Percentiles rank a stretch among this genome's conserved stretches.
phyloP scores from a whole-genome alignment of 2,329 filamentous ascomycete species.

The Drechslerella coelobrocha region DNA sequence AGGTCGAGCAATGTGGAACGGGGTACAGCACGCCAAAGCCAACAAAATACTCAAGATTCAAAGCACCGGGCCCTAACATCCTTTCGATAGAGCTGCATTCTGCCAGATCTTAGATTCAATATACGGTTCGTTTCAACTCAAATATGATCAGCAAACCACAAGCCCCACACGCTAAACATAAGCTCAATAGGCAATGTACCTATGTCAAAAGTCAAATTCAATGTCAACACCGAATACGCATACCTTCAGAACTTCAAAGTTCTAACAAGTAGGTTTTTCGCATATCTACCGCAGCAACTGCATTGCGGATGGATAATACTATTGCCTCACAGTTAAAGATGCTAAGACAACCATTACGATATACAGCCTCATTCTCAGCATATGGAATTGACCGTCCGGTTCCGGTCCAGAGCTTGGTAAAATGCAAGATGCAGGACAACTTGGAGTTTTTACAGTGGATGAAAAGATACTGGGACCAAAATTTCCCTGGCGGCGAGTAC shows the following conservation, averaged over 20 bases:
- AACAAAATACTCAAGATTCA: not conserved
- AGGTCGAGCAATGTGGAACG: constrained; percentile 98
- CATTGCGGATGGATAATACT: constrained; percentile 16
- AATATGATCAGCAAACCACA: not conserved
- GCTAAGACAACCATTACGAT: constrained; percentile 3
- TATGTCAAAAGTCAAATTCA: constrained; percentile 97
- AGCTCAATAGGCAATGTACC: constrained; percentile 75
- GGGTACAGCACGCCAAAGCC: constrained; percentile 68
- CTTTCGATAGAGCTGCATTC: constrained; percentile 74
- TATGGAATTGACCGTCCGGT: constrained; percentile 89
- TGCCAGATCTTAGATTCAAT: constrained; percentile 99
- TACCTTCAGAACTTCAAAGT: constrained; percentile 99
- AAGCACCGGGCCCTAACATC: constrained; percentile 30
- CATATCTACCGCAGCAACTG: not conserved
- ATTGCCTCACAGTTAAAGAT: constrained; percentile 1
- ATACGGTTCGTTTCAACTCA: constrained; percentile 68
- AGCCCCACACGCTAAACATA: not conserved
- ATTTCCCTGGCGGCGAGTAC: constrained; percentile 96
- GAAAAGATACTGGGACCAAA: constrained; percentile 97
- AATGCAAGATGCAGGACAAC: constrained; percentile 99
- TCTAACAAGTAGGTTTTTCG: constrained; percentile 76
- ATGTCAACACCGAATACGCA: constrained; percentile 94
- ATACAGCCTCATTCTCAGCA: constrained; percentile 77
- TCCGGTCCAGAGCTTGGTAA: constrained; percentile 84
- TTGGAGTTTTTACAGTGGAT: constrained; percentile 98